Conservation (phyloP, 2,329 filamentous ascomycete genomes). For the Trichoderma semiorbis region DNA sequence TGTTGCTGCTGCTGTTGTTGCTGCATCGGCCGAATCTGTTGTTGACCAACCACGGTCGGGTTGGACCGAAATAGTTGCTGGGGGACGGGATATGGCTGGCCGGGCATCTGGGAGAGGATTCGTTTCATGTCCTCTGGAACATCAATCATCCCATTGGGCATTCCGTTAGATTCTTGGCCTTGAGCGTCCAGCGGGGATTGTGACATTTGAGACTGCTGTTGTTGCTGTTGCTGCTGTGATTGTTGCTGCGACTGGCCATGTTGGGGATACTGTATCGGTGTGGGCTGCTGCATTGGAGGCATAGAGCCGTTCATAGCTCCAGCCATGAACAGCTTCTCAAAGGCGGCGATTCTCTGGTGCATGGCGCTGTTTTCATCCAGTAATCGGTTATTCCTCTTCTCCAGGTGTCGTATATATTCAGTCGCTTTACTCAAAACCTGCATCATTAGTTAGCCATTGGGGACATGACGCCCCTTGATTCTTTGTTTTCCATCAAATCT, state of each 20-base stretch:
- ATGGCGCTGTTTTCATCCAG: constrained; percentile 77
- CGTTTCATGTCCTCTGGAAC: constrained; percentile 65
- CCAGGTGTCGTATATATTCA: constrained; percentile 90
- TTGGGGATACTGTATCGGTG: constrained; percentile 48
- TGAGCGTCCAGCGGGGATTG: constrained; percentile 42
- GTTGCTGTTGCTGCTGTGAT: constrained; percentile 36
- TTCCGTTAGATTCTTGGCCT: constrained; percentile 36
- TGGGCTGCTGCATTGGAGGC: constrained; percentile 52
- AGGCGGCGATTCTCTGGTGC: constrained; percentile 71
- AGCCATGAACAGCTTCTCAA: constrained; percentile 75
- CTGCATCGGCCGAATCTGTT: constrained; percentile 48
- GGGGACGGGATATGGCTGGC: constrained; percentile 51
- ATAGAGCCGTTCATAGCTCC: constrained; percentile 65
- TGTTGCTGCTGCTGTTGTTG: constrained; percentile 41
- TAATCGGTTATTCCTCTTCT: constrained; percentile 82
- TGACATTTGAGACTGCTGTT: constrained; percentile 30
- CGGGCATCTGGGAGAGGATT: constrained; percentile 54
- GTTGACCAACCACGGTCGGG: constrained; percentile 49
- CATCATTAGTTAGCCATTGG: not conserved
- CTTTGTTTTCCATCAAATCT: not conserved
- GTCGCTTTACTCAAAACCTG: constrained; percentile 87
- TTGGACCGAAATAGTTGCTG: constrained; percentile 46
- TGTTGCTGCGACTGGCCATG: constrained; percentile 43
- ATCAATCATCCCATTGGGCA: constrained; percentile 57
- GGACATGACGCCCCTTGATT: not conserved